Evolutionary conservation across 441 rosid species (phyloP).

Genomic region (Gossypium schwendimanii): DNA sequence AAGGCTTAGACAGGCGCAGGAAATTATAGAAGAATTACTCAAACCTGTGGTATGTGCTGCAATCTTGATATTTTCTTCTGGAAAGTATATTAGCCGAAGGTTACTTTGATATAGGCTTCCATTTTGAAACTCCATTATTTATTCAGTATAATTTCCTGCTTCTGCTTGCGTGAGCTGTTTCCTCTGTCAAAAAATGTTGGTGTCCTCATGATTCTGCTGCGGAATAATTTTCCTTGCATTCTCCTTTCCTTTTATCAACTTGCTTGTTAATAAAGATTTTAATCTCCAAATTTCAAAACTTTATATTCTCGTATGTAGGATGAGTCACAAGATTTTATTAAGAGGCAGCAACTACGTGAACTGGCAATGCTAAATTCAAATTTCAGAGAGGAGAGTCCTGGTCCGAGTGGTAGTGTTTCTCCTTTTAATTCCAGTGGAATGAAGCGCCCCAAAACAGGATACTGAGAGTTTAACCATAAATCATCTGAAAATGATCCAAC

Average conservation of each 20-base stretch:
- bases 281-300: neutral
- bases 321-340: conserved; percentile 83
- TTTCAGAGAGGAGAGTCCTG: conserved; percentile 90
- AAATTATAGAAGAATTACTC: conserved; percentile 84
- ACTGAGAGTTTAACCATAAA: conserved; percentile 30
- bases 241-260: neutral
- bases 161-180: neutral
- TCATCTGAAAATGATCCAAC: conserved; percentile 11
- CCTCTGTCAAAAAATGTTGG: neutral
- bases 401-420: conserved; percentile 80
- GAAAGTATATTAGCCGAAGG: neutral
- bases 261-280: neutral
- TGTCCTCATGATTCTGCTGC: neutral
- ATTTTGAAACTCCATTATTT: neutral
- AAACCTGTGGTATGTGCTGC: conserved; percentile 72
- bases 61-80: neutral
- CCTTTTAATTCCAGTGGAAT: conserved; percentile 88
- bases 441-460: conserved; percentile 92
- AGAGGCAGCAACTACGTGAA: conserved; percentile 90
- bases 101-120: neutral
- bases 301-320: conserved; percentile 40
- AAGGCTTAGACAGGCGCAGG: conserved; percentile 88
- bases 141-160: neutral
- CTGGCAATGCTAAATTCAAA: conserved; percentile 78
- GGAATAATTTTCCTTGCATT: neutral